Evolutionary conservation across 2,329 filamentous ascomycete genomes (phyloP), one percentile per base, ranked within the genome.

Genomic region (Penicillium hordei): DNA sequence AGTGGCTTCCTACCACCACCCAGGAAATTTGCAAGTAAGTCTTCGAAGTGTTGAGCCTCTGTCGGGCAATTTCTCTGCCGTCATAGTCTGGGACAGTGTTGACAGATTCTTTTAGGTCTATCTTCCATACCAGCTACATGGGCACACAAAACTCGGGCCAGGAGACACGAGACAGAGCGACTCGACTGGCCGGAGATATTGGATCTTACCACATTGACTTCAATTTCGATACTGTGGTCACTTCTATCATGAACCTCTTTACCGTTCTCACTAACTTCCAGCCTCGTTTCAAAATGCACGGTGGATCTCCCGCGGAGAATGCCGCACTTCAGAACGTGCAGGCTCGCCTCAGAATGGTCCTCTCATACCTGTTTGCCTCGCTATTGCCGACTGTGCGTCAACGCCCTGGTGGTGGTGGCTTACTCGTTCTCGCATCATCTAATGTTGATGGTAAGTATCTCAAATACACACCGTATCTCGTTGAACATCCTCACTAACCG

Each of bases 121-220:
- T 89, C 39, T 86, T 89, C 64, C 81, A 83, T 63, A 90, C 87
- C 1, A 79, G 81, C 46, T 90, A 86, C 73, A 88, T 91, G 85
- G 89, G 89, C 12, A 92, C 86, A 68, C 76, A 81, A 63, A 84
- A 88, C 61, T 88, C 87, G 42, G 86, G 83, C 49, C 75, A 78
- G 42, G 88, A 91, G 62, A 92, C 89, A 0, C 78, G 89, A 10
- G 78, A 81, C 46, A 80, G 90, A 29, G 88, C 90, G 1, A 83
- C 83, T 67, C 79, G 82, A 0, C 79, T 93, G 2, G 70, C 78
- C 0, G 66, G 69, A 13, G 71, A 72, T n/a, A 91, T 93, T 52
- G 90, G 89, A 3, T 80, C 83, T 17, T 87, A 91, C 67, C 91
- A 94, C 69, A 80, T 84, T 4, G 83, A 93, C 67, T 78, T 91